Evolutionary conservation across 2,329 filamentous ascomycete genomes (phyloP).

Genomic region (Aspergillus fructus): DNA sequence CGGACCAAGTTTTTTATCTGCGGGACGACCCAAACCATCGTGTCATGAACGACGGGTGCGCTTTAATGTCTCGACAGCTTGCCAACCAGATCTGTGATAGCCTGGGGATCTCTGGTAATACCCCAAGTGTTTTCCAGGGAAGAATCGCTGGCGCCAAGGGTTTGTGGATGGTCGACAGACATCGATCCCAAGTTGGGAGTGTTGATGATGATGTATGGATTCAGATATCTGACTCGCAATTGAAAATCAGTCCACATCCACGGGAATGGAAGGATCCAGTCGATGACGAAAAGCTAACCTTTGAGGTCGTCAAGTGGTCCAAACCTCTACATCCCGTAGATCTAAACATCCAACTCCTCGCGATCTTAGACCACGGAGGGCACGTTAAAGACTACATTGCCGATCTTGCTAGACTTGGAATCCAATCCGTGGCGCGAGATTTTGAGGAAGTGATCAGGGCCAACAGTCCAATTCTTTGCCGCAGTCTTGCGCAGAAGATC

Average conservation of each 20-base stretch:
- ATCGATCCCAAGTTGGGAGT: constrained; percentile 26
- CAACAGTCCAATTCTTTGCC: constrained; percentile 35
- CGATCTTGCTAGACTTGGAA: constrained; percentile 40
- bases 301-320: constrained; percentile 55
- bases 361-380: constrained; percentile 55
- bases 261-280: constrained; percentile 31
- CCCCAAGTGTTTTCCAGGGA: constrained; percentile 57
- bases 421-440: constrained; percentile 35
- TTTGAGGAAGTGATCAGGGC: constrained; percentile 38
- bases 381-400: constrained; percentile 44
- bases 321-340: constrained; percentile 43
- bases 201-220: constrained; percentile 50
- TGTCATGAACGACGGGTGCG: constrained; percentile 56
- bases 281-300: constrained; percentile 51
- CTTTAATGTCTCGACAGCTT: constrained; percentile 53
- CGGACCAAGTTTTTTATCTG: constrained; percentile 37
- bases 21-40: constrained; percentile 26
- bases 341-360: constrained; percentile 56
- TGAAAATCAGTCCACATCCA: constrained; percentile 54
- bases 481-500: constrained; percentile 37
- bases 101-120: constrained; percentile 39
- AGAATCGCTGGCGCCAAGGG: constrained; percentile 62
- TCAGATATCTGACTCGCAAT: constrained; percentile 56
- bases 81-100: constrained; percentile 48
- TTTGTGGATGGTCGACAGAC: constrained; percentile 57